These are phyloP conservation scores for Pinus taeda DNA, from an alignment of 75 land plant species.

Conservation along the genomic window DNA sequence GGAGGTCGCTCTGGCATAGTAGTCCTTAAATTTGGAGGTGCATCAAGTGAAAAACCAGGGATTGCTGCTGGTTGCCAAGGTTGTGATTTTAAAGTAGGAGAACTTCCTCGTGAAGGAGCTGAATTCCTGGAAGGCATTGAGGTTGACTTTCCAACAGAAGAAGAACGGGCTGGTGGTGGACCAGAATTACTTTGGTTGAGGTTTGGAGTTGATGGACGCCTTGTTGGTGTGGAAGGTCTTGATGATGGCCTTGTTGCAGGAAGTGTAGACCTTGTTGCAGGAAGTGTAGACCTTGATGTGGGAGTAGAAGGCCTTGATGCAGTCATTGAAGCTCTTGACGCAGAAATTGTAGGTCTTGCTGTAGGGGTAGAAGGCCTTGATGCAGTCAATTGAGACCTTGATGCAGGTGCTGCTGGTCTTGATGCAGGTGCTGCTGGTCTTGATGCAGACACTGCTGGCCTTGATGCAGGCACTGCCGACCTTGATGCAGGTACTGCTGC, in stretches of 20 bases:
- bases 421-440: slow-evolving; percentile 45
- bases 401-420: slow-evolving; percentile 44
- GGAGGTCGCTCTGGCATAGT: slow-evolving; percentile 54
- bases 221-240: slow-evolving; percentile 38
- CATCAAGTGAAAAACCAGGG: slow-evolving; percentile 66
- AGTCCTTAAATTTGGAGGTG: slow-evolving; percentile 65
- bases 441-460: slow-evolving; percentile 6
- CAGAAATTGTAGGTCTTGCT: slow-evolving; percentile 25
- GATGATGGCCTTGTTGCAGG: slow-evolving; percentile 31
- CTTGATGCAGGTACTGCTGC: slow-evolving; percentile 10
- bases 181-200: slow-evolving; percentile 19
- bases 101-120: slow-evolving; percentile 39
- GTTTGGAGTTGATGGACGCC: slow-evolving; percentile 43
- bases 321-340: slow-evolving; percentile 6
- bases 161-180: slow-evolving; percentile 39
- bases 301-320: slow-evolving; percentile 9
- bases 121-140: slow-evolving; percentile 38
- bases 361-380: slow-evolving; percentile 28
- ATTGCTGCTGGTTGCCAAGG: slow-evolving; percentile 52
- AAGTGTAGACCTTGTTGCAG: slow-evolving; percentile 25
- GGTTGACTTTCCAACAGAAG: slow-evolving; percentile 28
- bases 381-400: slow-evolving; percentile 41
- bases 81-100: slow-evolving; percentile 54
- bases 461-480: slow-evolving; percentile 18
- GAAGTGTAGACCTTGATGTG: slow-evolving; percentile 24